Base-by-base conservation (phyloP, 2,329 filamentous ascomycete species). In the Aspergillus sp. region DNA sequence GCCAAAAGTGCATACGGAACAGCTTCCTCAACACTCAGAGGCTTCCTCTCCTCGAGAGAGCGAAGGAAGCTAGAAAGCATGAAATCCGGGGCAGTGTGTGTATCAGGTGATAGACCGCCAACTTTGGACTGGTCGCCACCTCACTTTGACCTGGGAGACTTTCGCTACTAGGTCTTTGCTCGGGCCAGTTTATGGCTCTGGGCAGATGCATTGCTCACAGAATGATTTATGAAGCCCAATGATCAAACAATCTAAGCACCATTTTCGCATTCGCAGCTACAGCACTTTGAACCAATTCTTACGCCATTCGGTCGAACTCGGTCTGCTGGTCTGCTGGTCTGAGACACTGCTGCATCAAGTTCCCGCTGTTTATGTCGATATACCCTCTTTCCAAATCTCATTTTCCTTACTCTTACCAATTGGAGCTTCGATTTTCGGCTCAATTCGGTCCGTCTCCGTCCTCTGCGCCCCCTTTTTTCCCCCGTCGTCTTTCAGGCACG, bases 51-150 rank as follows among this genome's bases (percentile, higher is more conserved):
- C 2, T 66, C 71, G 19, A 74, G 68, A 54, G 73, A 75, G 23
- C 71, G 69, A 55, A 69, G 66, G 17, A 69, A 66, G 25, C 64
- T 73, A 25, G 73, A 76, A 28, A 67, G 66, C 9, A 65, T 71
- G 56, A 72, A 68, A 22, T 61, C 72, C 25, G 60, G 65, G 9
- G 62, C 64, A n/a, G 68, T 75, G 4, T 77, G 68, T 43, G 68
- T 76, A 34, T 71, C 71, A 19, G 66, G 63, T 31, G 73, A 77
- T 47, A 68, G 67, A 34, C 71, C 76, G 1, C 76, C 76, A 19
- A 72, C 69, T 54, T 64, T 78, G 60, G 71, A 77, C 62, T 78
- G 76, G 76, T 63, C 72, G 34, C 76, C 75, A 7, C 76, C 76
- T 13, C 71, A 76, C 56, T 64, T 78, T 50, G 74, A 77, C 53